phyloP scores from a whole-genome alignment of 2,329 filamentous ascomycete genomes.

The Beauveria sp. region DNA sequence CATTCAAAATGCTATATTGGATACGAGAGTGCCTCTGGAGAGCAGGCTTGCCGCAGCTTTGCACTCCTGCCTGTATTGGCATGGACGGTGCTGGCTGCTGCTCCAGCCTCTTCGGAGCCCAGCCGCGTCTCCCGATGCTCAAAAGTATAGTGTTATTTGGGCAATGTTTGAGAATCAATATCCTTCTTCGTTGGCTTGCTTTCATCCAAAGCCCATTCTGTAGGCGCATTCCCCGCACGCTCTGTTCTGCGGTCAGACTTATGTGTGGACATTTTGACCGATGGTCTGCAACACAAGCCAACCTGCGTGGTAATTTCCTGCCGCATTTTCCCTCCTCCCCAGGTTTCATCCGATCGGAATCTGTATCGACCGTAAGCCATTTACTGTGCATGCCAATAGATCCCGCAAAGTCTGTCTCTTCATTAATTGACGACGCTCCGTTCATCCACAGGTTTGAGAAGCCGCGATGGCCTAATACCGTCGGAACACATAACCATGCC shows the following conservation, averaged over 20 bases:
- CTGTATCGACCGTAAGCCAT: neutral
- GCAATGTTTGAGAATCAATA: neutral
- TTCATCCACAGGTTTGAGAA: neutral
- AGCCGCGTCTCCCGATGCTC: neutral
- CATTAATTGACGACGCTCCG: neutral
- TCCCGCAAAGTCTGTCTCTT: neutral
- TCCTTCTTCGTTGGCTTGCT: neutral
- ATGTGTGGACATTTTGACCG: neutral
- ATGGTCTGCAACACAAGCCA: neutral
- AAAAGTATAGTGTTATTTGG: neutral
- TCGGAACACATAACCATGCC: too few species aligned
- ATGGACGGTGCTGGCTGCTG: neutral
- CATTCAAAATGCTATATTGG: neutral
- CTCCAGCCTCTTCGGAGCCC: neutral
- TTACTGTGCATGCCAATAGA: too few species aligned
- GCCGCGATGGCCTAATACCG: too few species aligned
- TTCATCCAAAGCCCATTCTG: neutral
- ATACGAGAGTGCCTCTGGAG: neutral
- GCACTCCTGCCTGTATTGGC: neutral
- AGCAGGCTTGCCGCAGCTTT: neutral
- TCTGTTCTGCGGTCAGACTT: neutral
- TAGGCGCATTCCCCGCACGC: neutral
- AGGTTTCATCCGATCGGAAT: neutral
- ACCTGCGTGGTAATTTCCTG: neutral
- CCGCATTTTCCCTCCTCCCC: neutral